Conservation (phyloP, 768 basidiomycete species). For the Nevesoporus exiguus region DNA sequence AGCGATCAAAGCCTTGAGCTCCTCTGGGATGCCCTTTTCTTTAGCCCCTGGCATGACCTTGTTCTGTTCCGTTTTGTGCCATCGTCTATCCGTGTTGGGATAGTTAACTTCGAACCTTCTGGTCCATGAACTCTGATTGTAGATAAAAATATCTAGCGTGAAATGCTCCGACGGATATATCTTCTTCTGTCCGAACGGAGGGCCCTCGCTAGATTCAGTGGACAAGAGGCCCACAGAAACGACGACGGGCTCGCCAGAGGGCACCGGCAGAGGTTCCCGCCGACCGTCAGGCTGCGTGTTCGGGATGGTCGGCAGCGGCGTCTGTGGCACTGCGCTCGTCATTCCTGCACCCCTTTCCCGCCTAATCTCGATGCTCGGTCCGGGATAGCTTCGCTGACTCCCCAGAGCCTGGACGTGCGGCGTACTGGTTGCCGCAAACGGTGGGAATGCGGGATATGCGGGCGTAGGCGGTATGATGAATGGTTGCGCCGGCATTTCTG, state of each 20-base stretch:
- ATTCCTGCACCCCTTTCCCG: slow-evolving; percentile 50
- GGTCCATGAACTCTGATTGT: slow-evolving; percentile 74
- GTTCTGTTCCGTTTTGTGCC: slow-evolving; percentile 34
- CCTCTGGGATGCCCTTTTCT: slow-evolving; percentile 21
- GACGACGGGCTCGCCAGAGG: slow-evolving; percentile 55
- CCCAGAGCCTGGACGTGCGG: slow-evolving; percentile 55
- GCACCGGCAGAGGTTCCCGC: slow-evolving; percentile 8
- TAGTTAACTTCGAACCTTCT: slow-evolving; percentile 74
- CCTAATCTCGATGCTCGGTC: slow-evolving; percentile 63
- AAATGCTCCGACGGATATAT: slow-evolving; percentile 76
- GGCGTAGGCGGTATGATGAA: slow-evolving; percentile 53
- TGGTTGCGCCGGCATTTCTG: slow-evolving; percentile 16
- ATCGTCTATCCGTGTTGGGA: slow-evolving; percentile 50
- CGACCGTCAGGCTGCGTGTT: slow-evolving; percentile 38
- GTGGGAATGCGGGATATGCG: slow-evolving; percentile 68
- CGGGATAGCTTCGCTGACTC: slow-evolving; percentile 45
- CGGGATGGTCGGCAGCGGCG: slow-evolving; percentile 53
- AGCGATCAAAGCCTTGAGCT: slow-evolving; percentile 29
- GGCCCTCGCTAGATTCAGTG: slow-evolving; percentile 15
- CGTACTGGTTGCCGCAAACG: slow-evolving; percentile 41
- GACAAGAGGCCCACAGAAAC: slow-evolving; percentile 61
- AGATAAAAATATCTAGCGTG: slow-evolving; percentile 83
- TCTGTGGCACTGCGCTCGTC: slow-evolving; percentile 38
- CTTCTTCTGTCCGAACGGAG: slow-evolving; percentile 34
- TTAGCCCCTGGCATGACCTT: slow-evolving; percentile 14